Percentiles rank a stretch among this genome's conserved stretches.
phyloP scores from a whole-genome alignment of 1,284 basidiomycete genomes.

The Tilletiaria anomala region DNA sequence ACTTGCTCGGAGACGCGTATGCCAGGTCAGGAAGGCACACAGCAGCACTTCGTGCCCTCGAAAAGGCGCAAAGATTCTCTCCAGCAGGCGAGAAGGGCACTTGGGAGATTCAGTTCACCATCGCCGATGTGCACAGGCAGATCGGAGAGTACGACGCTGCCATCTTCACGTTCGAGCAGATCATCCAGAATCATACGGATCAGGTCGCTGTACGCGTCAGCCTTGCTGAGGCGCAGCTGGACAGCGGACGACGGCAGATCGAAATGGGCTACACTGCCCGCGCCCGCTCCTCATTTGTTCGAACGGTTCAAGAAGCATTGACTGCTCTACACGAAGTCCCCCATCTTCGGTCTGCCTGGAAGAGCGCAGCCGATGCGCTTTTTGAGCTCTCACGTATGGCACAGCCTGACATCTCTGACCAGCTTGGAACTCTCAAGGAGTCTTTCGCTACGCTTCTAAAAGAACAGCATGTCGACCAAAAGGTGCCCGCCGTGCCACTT shows the following conservation, averaged over 20 bases:
- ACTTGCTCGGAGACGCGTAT: slow-evolving; percentile 83
- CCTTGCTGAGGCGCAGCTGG: slow-evolving; percentile 59
- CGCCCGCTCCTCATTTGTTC: slow-evolving; percentile 58
- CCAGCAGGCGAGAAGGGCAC: slow-evolving; percentile 43
- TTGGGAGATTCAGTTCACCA: slow-evolving; percentile 73
- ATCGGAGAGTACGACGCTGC: slow-evolving; percentile 63
- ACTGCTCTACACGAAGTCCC: slow-evolving; percentile 47
- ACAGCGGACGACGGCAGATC: slow-evolving; percentile 55
- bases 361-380: slow-evolving; percentile 64
- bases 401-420: background rate
- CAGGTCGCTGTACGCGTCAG: slow-evolving; percentile 57
- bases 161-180: slow-evolving; percentile 52
- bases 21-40: slow-evolving; percentile 69
- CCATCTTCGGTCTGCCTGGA: slow-evolving; percentile 52
- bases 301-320: slow-evolving; percentile 50
- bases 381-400: slow-evolving; percentile 39
- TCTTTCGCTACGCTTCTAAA: too few species aligned
- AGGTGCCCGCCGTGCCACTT: slow-evolving; percentile 6
- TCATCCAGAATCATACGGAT: slow-evolving; percentile 50
- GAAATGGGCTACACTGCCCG: slow-evolving; percentile 57
- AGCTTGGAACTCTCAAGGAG: too few species aligned
- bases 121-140: slow-evolving; percentile 70
- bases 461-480: too few species aligned
- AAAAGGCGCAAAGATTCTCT: too few species aligned
- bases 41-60: slow-evolving; percentile 76